Evolutionary conservation across 257 asterid genomes (phyloP), one percentile per base, ranked within the genome.

Genomic region (Leptodermis oblonga): DNA sequence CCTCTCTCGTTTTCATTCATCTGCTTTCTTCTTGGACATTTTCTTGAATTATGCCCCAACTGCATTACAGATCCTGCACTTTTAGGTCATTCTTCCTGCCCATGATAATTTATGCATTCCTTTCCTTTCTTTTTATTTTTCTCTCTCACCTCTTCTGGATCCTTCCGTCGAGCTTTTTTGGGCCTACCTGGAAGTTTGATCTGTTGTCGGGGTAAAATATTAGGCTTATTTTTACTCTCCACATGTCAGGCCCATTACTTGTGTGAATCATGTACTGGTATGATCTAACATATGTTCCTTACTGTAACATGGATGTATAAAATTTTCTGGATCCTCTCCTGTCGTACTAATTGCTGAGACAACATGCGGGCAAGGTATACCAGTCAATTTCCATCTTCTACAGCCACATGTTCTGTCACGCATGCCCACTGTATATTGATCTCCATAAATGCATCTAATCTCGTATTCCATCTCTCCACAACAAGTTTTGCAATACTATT

Each of bases 201-300:
- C 10, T 39, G 22, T 4, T 1, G 13, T 0, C 67, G 74, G 5
- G 43, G 12, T 15, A 22, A n/a, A 1, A 18, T 15, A 45, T 22
- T 2, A 1, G 25, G n/a, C 1, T 3, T 1, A 7, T 36, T 17
- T 2, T n/a, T 70, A 1, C 12, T 14, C 23, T 26, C 31, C 74
- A 70, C 74, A 56, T 41, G 7, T 39, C 26, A 1, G 26, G 54
- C 5, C 74, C 74, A 70, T 58, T 58, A 4, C 33, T 58, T 15
- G 58, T 62, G 51, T 56, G 41, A 10, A 70, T 55, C 17, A 58
- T 3, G 28, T 55, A 28, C 1, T 39, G 10, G 43, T 56, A 70
- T 23, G 56, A 54, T 6, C 4, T 39, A 8, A 17, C 26, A 30
- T 70, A 56, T 0, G 43, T 12, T 6, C 67, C 2, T 5, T 43